A percentile compares a stretch with the other conserved stretches of the same genome.
Conservation (phyloP, 1,284 basidiomycete species). For the Boletus mariae region DNA sequence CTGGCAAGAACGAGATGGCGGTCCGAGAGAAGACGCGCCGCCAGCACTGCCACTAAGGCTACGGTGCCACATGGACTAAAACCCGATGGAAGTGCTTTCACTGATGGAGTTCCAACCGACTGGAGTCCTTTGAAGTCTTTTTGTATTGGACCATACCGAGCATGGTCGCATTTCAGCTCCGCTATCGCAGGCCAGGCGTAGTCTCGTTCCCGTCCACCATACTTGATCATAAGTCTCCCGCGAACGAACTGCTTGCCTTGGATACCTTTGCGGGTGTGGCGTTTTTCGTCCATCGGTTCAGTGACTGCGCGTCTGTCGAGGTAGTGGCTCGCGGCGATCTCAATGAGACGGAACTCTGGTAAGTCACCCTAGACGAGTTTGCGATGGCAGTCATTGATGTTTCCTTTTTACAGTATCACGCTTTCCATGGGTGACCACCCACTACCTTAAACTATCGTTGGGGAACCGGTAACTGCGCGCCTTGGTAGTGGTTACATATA, state of each 20-base stretch:
- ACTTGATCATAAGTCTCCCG: background rate
- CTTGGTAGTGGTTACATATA: background rate
- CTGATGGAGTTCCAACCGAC: background rate
- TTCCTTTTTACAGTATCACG: background rate
- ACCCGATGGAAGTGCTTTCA: background rate
- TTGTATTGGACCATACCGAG: background rate
- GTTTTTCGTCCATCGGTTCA: background rate
- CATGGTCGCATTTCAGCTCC: background rate
- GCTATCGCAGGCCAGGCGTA: background rate
- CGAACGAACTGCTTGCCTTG: background rate
- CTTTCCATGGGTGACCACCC: background rate
- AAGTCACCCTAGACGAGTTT: background rate
- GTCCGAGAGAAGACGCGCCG: no score
- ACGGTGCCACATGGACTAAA: background rate
- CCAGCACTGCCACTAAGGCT: background rate
- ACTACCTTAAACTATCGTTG: background rate
- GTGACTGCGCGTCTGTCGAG: background rate
- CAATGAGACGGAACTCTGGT: background rate
- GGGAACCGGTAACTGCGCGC: background rate
- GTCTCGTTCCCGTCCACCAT: background rate
- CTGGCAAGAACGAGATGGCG: no score
- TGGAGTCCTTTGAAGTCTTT: background rate
- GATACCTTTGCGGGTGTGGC: background rate
- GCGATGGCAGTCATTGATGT: background rate
- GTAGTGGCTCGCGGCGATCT: background rate